Percentiles rank a stretch among this genome's conserved stretches.
phyloP scores from a whole-genome alignment of 495 filamentous ascomycete species.

The Tuber aestivum region DNA sequence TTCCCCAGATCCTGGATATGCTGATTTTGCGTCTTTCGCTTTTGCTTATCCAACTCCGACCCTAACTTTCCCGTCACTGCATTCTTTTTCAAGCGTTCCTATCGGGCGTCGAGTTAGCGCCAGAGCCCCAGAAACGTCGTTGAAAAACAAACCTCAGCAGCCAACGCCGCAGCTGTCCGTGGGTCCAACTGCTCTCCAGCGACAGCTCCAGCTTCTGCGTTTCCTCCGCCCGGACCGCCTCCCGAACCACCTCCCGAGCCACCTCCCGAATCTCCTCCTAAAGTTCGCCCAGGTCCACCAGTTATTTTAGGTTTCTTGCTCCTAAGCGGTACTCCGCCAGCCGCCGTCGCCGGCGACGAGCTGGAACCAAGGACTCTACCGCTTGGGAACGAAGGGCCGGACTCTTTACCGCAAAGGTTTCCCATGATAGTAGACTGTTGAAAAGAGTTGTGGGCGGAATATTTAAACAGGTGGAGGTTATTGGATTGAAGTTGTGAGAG shows the following conservation, averaged over 20 bases:
- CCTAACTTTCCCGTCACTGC: constrained; percentile 26
- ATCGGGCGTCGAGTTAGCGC: constrained; percentile 3
- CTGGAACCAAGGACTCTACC: constrained; percentile 23
- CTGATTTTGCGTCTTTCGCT: constrained; percentile 31
- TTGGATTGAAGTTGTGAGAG: neutral
- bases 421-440: constrained; percentile 12
- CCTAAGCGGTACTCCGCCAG: constrained; percentile 7
- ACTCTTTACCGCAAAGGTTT: constrained; percentile 32
- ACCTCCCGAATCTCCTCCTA: constrained; percentile 13
- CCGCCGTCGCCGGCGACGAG: neutral
- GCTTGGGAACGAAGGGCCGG: constrained; percentile 6
- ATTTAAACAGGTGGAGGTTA: neutral
- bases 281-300: constrained; percentile 24
- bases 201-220: neutral
- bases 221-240: constrained; percentile 5
- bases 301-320: constrained; percentile 16
- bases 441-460: neutral
- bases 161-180: constrained; percentile 26
- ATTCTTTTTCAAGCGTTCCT: constrained; percentile 29
- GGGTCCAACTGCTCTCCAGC: constrained; percentile 18
- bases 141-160: constrained; percentile 25
- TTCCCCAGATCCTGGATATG: constrained; percentile 35
- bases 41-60: constrained; percentile 26
- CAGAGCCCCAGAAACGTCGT: neutral
- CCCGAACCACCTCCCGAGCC: too few relatives aligned